Evolutionary conservation across 2,329 filamentous ascomycete species (phyloP).

Genomic region (Cercospora sesami): DNA sequence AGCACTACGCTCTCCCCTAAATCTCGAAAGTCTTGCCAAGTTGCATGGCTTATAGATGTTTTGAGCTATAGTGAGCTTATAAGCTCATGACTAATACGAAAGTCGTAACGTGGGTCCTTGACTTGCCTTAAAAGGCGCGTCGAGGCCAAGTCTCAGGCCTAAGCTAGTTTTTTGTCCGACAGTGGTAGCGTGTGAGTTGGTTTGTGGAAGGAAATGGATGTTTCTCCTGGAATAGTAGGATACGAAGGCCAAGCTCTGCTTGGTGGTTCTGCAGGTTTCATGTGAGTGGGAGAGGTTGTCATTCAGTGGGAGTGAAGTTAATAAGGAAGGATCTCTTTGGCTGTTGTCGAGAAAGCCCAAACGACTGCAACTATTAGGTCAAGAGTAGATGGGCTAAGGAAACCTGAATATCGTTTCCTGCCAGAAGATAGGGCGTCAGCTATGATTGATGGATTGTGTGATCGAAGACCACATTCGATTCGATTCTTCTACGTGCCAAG

Average conservation of each 20-base stretch:
- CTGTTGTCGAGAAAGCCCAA: too few species aligned
- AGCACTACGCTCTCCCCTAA: not conserved
- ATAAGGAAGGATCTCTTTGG: too few species aligned
- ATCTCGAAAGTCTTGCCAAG: not conserved
- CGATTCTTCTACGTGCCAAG: too few species aligned
- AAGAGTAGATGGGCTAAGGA: too few species aligned
- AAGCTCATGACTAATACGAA: not conserved
- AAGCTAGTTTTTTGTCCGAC: not conserved
- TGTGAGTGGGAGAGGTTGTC: not conserved
- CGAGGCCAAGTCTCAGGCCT: not conserved
- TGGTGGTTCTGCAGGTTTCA: not conserved
- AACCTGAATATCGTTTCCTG: too few species aligned
- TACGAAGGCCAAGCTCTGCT: not conserved
- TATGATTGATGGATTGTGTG: too few species aligned
- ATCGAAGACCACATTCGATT: too few species aligned
- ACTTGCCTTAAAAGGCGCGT: too few species aligned
- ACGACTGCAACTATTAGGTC: too few species aligned
- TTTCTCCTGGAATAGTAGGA: not conserved
- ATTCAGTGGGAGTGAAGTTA: not conserved
- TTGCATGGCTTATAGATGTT: not conserved
- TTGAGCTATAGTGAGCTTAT: not conserved
- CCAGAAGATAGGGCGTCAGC: too few species aligned
- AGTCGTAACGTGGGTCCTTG: too few species aligned
- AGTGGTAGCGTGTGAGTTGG: not conserved
- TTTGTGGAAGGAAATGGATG: not conserved